Conservation (phyloP, 768 basidiomycete species). For the Lentinula sp. region DNA sequence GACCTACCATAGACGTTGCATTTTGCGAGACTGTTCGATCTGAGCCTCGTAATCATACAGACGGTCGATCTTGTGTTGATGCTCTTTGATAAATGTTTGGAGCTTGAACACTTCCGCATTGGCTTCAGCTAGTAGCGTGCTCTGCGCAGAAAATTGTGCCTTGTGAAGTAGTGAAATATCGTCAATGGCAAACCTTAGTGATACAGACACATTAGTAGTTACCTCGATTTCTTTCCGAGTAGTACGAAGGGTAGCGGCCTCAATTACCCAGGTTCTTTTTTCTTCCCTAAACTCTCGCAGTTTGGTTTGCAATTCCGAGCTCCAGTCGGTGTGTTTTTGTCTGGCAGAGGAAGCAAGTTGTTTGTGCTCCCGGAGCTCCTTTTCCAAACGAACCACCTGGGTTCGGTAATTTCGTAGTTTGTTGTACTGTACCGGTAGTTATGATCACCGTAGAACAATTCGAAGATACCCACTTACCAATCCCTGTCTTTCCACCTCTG, state of each 20-base stretch:
- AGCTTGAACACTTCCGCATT: slow-evolving; percentile 64
- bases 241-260: slow-evolving; percentile 61
- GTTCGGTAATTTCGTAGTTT: slow-evolving; percentile 72
- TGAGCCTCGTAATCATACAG: slow-evolving; percentile 83
- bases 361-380: slow-evolving; percentile 67
- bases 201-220: not conserved
- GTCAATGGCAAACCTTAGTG: slow-evolving; percentile 1
- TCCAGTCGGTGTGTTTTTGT: slow-evolving; percentile 81
- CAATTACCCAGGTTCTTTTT: slow-evolving; percentile 69
- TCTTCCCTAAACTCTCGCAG: slow-evolving; percentile 72
- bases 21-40: slow-evolving; percentile 73
- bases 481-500: slow-evolving; percentile 78
- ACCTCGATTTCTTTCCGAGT: slow-evolving; percentile 71
- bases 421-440: slow-evolving; percentile 51
- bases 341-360: slow-evolving; percentile 68
- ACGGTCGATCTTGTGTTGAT: slow-evolving; percentile 74
- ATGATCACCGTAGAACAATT: not conserved
- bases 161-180: slow-evolving; percentile 17
- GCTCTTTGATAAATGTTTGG: slow-evolving; percentile 71
- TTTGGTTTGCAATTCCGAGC: slow-evolving; percentile 72
- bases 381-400: slow-evolving; percentile 61
- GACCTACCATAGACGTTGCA: slow-evolving; percentile 73
- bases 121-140: slow-evolving; percentile 63
- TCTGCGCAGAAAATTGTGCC: slow-evolving; percentile 68
- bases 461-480: slow-evolving; percentile 42